Percentiles rank a stretch among this genome's conserved stretches.
Evolutionary conservation across 345 rosid genomes (phyloP).

Genomic region (Citropsis articulata): DNA sequence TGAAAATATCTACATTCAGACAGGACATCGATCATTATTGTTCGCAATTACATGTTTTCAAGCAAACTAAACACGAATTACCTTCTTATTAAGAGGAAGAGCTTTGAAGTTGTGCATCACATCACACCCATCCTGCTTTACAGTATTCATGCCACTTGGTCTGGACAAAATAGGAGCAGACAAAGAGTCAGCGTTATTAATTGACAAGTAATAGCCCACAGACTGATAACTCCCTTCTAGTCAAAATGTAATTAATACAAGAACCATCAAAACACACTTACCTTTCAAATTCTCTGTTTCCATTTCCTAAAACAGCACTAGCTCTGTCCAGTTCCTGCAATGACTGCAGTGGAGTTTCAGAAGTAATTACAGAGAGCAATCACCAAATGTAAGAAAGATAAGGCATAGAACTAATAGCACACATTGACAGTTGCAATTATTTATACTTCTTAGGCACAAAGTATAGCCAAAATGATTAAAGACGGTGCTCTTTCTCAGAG

Average conservation of each 20-base stretch:
- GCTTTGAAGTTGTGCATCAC: conserved; percentile 53
- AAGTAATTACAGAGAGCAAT: conserved; percentile 2
- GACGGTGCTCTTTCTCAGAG: not conserved
- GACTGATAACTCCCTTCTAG: not conserved
- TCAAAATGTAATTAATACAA: not conserved
- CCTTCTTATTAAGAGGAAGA: conserved; percentile 73
- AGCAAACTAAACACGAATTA: conserved; percentile 26
- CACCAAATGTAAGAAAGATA: not conserved
- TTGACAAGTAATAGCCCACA: conserved; percentile 3
- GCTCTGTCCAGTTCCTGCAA: conserved; percentile 49
- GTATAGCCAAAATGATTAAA: not conserved
- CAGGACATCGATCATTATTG: not conserved
- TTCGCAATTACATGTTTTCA: conserved; percentile 1
- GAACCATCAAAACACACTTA: conserved; percentile 10
- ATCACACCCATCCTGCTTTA: conserved; percentile 37
- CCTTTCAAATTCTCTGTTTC: conserved; percentile 61
- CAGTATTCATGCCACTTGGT: conserved; percentile 36
- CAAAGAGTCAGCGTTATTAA: conserved; percentile 16
- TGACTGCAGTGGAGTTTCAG: conserved; percentile 7
- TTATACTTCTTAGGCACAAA: not conserved
- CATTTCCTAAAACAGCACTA: conserved; percentile 40
- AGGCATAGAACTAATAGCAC: not conserved
- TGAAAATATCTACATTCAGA: conserved; percentile 58
- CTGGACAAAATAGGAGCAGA: conserved; percentile 30
- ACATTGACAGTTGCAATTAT: not conserved